phyloP scores from a whole-genome alignment of 2,329 filamentous ascomycete species.

The Fusarium lyarnte region DNA sequence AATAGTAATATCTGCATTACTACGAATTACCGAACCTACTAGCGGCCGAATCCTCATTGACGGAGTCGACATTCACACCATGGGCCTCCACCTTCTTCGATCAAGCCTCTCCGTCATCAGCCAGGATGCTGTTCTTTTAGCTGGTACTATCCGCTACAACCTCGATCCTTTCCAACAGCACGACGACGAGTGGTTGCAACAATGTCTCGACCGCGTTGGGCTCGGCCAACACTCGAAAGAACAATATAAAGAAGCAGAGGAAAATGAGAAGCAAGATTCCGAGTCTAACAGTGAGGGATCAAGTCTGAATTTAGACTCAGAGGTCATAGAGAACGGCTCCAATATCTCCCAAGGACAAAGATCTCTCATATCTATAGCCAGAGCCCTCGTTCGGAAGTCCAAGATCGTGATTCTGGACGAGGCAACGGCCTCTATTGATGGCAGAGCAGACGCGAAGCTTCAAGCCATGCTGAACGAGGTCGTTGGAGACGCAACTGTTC shows the following conservation, averaged over 20 bases:
- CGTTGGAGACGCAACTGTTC: constrained; percentile 22
- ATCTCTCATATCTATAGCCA: constrained; percentile 18
- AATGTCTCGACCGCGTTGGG: constrained; percentile 12
- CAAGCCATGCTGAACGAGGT: constrained; percentile 23
- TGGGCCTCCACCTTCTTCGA: constrained; percentile 16
- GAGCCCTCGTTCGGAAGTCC: constrained; percentile 9
- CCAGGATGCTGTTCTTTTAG: constrained; percentile 24
- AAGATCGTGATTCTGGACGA: constrained; percentile 24
- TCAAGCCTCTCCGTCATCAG: constrained; percentile 24
- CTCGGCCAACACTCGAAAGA: not conserved
- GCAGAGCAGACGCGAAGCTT: constrained; percentile 18
- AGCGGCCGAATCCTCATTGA: constrained; percentile 23
- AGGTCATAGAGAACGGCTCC: constrained; percentile 26
- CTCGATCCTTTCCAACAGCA: constrained; percentile 28
- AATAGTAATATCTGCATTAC: constrained; percentile 11
- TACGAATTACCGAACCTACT: constrained; percentile 17
- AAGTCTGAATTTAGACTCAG: constrained; percentile 1
- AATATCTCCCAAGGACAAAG: constrained; percentile 25
- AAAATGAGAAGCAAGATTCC: not conserved
- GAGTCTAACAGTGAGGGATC: not conserved
- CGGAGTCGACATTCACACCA: constrained; percentile 15
- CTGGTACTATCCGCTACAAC: constrained; percentile 21
- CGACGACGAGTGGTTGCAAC: constrained; percentile 8
- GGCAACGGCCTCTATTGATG: constrained; percentile 19
- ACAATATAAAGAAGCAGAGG: not conserved